Evolutionary conservation across 176 grass and related monocot genomes (phyloP), one percentile per base, ranked within the genome.

Genomic region (Pharus latifolius): DNA sequence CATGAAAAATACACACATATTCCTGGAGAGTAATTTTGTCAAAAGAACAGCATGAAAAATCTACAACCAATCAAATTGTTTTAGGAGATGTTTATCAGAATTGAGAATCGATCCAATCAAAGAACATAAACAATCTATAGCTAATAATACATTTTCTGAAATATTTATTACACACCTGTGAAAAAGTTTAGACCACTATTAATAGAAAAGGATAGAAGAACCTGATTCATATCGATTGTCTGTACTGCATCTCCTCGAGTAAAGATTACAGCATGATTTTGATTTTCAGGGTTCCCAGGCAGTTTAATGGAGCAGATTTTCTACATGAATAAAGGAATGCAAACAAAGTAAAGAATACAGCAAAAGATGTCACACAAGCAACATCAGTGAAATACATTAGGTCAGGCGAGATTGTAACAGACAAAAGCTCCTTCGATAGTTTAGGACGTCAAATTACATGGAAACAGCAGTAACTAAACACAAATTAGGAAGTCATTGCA

Each of bases 171-270:
- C 27, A 0, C 1, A 19, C 22, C 11, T 77, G 28, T 26, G 24
- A 17, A 64, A 49, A 40, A 37, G 17, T 28, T 63, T 48, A 55
- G 28, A 17, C 24, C 66, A 65, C 6, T 12, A 27, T 56, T 57
- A 65, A 32, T 19, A 56, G 18, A 49, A 32, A 24, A 16, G 6
- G 3, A 1, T 32, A 27, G 40, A 17, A 15, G 7, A 73, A 97
- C 94, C 94, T 98, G 94, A 84, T 98, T 98, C 94, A 98, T 98
- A 77, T 98, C 94, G 2, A 98, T 98, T 11, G 94, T 90, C 60
- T 98, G 94, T 65, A 98, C 29, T 35, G 94, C 94, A 70, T 98
- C 89, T 53, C 94, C 94, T 50, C 89, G 80, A 45, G 94, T 98
- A 43, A 98, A 98, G 73, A 98, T 74, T 87, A 98, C 93, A 65